These are phyloP conservation scores for Tagetes erecta DNA, from an alignment of 129 eudicot genomes.

Conservation along the genomic window DNA sequence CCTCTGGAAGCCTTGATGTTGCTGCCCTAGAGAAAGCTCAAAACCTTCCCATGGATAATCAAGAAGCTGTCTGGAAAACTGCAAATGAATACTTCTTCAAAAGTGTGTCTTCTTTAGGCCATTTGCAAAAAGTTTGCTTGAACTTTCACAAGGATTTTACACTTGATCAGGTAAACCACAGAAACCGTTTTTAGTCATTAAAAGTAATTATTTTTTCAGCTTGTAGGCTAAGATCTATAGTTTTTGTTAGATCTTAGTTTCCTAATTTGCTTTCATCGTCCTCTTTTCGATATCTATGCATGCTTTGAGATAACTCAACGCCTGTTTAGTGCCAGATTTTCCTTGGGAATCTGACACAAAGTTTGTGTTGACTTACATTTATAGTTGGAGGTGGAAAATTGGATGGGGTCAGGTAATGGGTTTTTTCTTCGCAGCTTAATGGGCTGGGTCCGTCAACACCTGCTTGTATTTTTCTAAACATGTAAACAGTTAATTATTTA, in stretches of 20 bases:
- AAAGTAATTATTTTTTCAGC: not conserved
- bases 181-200: not conserved
- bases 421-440: not conserved
- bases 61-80: constrained; percentile 61
- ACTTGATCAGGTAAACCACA: constrained; percentile 63
- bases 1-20: constrained; percentile 35
- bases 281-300: not conserved
- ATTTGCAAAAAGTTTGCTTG: constrained; percentile 56
- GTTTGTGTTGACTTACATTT: not conserved
- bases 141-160: constrained; percentile 78
- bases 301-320: not conserved
- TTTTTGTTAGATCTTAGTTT: not conserved
- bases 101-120: constrained; percentile 67
- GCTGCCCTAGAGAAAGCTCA: constrained; percentile 26
- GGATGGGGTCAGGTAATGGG: not conserved
- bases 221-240: not conserved
- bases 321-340: not conserved
- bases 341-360: not conserved
- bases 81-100: constrained; percentile 85
- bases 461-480: not conserved
- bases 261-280: not conserved
- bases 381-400: not conserved
- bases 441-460: not conserved
- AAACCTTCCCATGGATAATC: constrained; percentile 28
- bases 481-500: not conserved